These are phyloP conservation scores for Exsudoporus floridanus DNA, from an alignment of 1,284 basidiomycete genomes.

Conservation along the genomic window DNA sequence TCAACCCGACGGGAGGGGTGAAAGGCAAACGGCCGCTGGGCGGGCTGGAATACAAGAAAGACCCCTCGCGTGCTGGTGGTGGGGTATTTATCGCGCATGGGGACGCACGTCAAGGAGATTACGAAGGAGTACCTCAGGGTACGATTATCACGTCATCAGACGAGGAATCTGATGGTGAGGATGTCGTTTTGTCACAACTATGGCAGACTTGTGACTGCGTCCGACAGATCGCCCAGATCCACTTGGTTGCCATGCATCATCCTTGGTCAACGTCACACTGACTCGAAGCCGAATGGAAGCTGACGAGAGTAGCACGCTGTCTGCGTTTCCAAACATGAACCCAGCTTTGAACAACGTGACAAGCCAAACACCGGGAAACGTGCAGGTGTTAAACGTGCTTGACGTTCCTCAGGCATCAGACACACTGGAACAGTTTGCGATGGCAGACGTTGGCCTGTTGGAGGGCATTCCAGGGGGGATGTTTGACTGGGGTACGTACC, in stretches of 20 bases:
- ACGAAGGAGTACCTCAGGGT: conserved; percentile 61
- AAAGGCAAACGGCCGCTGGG: conserved; percentile 54
- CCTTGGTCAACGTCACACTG: conserved; percentile 56
- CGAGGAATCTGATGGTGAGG: conserved; percentile 53
- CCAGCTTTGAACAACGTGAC: conserved; percentile 54
- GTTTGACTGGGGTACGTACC: conserved; percentile 79
- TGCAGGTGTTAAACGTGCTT: conserved; percentile 73
- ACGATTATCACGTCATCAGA: conserved; percentile 57
- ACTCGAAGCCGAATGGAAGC: conserved; percentile 26
- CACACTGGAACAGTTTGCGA: conserved; percentile 59
- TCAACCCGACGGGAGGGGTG: conserved; percentile 76
- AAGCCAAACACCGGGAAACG: conserved; percentile 46
- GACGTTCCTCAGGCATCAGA: conserved; percentile 55
- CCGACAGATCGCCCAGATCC: conserved; percentile 24
- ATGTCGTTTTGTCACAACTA: conserved; percentile 17
- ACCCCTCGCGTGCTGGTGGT: conserved; percentile 74
- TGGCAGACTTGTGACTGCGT: conserved; percentile 31
- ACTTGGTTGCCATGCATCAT: conserved; percentile 24
- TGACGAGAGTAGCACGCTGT: conserved; percentile 11
- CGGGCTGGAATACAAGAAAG: conserved; percentile 69
- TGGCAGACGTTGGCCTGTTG: conserved; percentile 71
- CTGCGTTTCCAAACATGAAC: conserved; percentile 55
- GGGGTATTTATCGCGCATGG: conserved; percentile 80
- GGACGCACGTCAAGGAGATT: conserved; percentile 43
- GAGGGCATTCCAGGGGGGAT: conserved; percentile 82